A percentile compares a stretch with the other conserved stretches of the same genome.
These are phyloP conservation scores for Mortierella claussenii DNA, from an alignment of 192 early-diverging fungal species.

Conservation along the genomic window DNA sequence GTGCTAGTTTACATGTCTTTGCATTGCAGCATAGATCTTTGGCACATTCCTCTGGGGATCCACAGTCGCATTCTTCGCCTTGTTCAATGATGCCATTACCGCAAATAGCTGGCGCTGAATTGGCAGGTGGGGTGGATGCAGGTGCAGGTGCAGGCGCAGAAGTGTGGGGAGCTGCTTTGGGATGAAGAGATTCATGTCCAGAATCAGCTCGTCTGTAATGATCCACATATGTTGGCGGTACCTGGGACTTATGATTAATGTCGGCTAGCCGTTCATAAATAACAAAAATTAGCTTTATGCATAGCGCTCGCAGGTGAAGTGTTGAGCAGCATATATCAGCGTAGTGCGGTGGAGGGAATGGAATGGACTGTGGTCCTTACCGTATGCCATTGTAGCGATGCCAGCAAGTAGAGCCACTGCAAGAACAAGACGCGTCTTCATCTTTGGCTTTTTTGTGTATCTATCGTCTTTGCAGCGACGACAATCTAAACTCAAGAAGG, in stretches of 20 bases:
- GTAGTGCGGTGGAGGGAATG: no score
- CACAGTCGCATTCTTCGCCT: constrained; percentile 42
- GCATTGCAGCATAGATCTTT: constrained; percentile 38
- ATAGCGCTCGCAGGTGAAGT: no score
- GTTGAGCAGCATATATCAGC: no score
- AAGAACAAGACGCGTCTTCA: no score
- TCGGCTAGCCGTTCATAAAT: no score
- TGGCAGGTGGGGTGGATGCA: background rate
- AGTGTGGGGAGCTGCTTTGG: background rate
- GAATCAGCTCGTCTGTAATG: background rate
- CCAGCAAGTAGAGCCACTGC: no score
- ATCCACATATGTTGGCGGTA: background rate
- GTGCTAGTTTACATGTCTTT: constrained; percentile 23
- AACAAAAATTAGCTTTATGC: no score
- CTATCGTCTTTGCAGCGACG: no score
- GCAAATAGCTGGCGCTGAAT: constrained; percentile 2
- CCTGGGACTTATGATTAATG: background rate
- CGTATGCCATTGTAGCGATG: no score
- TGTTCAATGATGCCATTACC: constrained; percentile 39
- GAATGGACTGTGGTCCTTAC: no score
- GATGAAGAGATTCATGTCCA: background rate
- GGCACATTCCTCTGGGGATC: constrained; percentile 27
- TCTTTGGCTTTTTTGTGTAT: no score
- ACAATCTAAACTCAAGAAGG: no score
- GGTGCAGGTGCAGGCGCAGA: background rate